Evolutionary conservation across 23 red algal species (phyloP).

Genomic region (Gracilaria domingensis): DNA sequence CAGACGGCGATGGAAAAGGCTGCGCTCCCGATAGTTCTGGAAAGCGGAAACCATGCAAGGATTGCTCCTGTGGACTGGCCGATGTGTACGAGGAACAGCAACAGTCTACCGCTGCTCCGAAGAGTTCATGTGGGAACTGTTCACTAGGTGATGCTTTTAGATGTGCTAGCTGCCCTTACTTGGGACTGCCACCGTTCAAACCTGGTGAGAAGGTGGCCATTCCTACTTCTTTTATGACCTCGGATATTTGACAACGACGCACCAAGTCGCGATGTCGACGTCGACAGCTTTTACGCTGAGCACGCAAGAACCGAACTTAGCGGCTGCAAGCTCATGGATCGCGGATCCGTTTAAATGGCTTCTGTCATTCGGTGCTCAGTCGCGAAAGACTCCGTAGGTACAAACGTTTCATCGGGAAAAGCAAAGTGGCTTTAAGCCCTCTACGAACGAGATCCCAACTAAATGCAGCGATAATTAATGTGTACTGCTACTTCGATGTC

Average conservation of each 20-base stretch:
- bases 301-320: not conserved
- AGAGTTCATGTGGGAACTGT: conserved; percentile 71
- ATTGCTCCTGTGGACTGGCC: conserved; percentile 78
- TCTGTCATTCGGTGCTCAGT: not conserved
- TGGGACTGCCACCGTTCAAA: conserved; percentile 93
- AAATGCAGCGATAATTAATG: too few species aligned
- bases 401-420: not conserved
- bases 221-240: conserved; percentile 52
- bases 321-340: not conserved
- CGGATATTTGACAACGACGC: conserved; percentile 63
- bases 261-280: not conserved
- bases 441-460: too few species aligned
- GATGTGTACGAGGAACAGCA: conserved; percentile 58
- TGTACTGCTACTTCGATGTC: too few species aligned
- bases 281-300: not conserved
- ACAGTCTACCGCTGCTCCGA: not conserved
- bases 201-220: conserved; percentile 84
- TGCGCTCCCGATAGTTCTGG: not conserved
- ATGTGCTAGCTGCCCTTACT: conserved; percentile 90
- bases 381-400: too few species aligned
- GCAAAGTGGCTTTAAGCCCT: too few species aligned
- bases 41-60: conserved; percentile 81
- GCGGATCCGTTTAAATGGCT: too few species aligned
- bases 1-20: conserved; percentile 24
- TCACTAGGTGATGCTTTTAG: conserved; percentile 92